Conservation (phyloP, 768 basidiomycete species). For the Guyanaporus albipodus region DNA sequence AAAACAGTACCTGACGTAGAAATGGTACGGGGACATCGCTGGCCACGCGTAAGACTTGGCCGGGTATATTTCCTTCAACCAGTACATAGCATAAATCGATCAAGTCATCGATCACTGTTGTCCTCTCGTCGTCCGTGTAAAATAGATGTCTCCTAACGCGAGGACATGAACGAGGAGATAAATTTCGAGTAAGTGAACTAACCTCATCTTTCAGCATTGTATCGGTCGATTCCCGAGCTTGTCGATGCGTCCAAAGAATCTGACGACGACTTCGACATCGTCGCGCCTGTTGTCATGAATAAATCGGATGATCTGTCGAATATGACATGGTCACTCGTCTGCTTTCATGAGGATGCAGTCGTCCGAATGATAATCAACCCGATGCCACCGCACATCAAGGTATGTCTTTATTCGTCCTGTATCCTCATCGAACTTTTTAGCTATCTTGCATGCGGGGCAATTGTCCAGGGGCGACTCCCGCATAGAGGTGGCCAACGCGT, state of each 20-base stretch:
- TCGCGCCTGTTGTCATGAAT: constrained; percentile 15
- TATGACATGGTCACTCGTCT: constrained; percentile 46
- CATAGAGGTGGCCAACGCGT: constrained; percentile 12
- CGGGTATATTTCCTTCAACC: constrained; percentile 29
- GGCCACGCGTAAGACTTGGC: constrained; percentile 48
- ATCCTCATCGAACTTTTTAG: constrained; percentile 32
- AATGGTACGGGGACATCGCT: constrained; percentile 50
- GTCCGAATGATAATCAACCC: constrained; percentile 50
- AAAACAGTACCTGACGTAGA: constrained; percentile 53
- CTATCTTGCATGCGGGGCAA: constrained; percentile 47
- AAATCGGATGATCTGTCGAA: constrained; percentile 50
- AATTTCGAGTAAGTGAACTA: background rate
- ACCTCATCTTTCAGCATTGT: constrained; percentile 56
- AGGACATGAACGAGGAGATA: background rate
- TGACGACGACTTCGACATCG: constrained; percentile 31
- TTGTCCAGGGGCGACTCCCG: constrained; percentile 41
- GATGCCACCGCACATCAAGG: constrained; percentile 45
- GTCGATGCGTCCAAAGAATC: constrained; percentile 53
- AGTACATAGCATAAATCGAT: constrained; percentile 49
- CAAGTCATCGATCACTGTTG: constrained; percentile 36
- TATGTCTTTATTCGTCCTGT: constrained; percentile 26
- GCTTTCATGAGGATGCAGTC: constrained; percentile 58
- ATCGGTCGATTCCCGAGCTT: constrained; percentile 36
- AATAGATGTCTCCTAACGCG: constrained; percentile 56
- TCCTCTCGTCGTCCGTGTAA: constrained; percentile 45